Base-by-base conservation (phyloP, 164 flowering plant species). In the Vitis vinifera region DNA sequence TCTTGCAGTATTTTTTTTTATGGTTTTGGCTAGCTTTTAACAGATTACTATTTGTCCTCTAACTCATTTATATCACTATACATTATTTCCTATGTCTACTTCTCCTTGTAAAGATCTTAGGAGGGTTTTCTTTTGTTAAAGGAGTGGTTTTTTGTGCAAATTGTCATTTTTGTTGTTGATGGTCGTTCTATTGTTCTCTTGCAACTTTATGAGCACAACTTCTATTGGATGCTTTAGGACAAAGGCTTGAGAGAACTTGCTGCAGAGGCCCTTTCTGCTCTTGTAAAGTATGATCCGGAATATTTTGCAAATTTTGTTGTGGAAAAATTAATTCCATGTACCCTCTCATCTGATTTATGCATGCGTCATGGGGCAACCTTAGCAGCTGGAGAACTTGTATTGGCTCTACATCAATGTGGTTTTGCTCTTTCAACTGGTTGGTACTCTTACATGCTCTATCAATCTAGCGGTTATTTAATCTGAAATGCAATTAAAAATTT, bases 331-430 rank as follows among this genome's bases (percentile, higher is more conserved):
- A 84, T 90, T 72, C 96, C 99, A 44, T 80, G 82, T 65, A 91
- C 98, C 62, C 87, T 95, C 5, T 93, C 99, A 71, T 72, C 94
- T 73, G 99, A 95, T 83, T 75, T 95, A 67, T 91, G 94, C 84
- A 86, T 81, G 85, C 98, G 98, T 29, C 98, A 95, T 82, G 99
- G 99, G 82, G 96, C 98, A 67, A 91, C 97, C 17, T 79, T 93
- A 73, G 96, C 99, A 68, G 81, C 75, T 76, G 99, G 94, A 30
- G 98, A 91, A 83, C 75, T 93, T 79, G 87, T 95, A 75, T 78
- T 93, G 80, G 91, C 93, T 72, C 75, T 95, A 16, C 82, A 90
- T 74, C 76, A 77, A 17, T 83, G 86, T 69, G 85, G 73, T 59
- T 75, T 75, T 70, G 71, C 62, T 71, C 83, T 93, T 72, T 73